Evolutionary conservation across 257 asterid genomes (phyloP).

Genomic region (Ligustrum vulgare): DNA sequence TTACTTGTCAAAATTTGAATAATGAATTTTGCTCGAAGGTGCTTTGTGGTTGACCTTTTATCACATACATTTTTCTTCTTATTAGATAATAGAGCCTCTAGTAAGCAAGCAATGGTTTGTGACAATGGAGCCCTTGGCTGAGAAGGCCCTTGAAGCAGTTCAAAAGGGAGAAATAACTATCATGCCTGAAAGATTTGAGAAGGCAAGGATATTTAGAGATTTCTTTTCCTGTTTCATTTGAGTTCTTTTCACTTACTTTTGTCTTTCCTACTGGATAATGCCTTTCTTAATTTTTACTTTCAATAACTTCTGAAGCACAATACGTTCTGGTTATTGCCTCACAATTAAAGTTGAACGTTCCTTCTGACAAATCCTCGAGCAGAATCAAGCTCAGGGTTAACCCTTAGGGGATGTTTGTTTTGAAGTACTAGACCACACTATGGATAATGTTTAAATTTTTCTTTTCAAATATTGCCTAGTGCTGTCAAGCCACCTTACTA

Average conservation of each 20-base stretch:
- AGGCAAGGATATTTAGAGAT: constrained; percentile 44
- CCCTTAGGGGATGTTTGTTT: neutral
- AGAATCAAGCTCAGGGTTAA: neutral
- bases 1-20: constrained; percentile 18
- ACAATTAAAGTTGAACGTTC: constrained; percentile 4
- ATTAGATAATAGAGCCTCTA: constrained; percentile 91
- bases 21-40: constrained; percentile 16
- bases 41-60: constrained; percentile 11
- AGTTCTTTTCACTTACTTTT: constrained; percentile 11
- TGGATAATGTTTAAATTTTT: too few species aligned
- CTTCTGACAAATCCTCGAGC: constrained; percentile 19
- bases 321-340: constrained; percentile 16
- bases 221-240: constrained; percentile 19
- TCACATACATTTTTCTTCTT: constrained; percentile 21
- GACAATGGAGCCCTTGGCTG: constrained; percentile 93
- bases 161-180: constrained; percentile 83
- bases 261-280: constrained; percentile 12
- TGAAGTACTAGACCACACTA: neutral
- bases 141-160: constrained; percentile 91
- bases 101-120: constrained; percentile 99
- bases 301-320: constrained; percentile 13
- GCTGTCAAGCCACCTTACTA: neutral
- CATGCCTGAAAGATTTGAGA: constrained; percentile 94
- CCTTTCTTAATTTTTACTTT: constrained; percentile 14
- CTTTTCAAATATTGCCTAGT: too few species aligned